Evolutionary conservation across 345 rosid genomes (phyloP).

Genomic region (Excoecaria cochinchinensis): DNA sequence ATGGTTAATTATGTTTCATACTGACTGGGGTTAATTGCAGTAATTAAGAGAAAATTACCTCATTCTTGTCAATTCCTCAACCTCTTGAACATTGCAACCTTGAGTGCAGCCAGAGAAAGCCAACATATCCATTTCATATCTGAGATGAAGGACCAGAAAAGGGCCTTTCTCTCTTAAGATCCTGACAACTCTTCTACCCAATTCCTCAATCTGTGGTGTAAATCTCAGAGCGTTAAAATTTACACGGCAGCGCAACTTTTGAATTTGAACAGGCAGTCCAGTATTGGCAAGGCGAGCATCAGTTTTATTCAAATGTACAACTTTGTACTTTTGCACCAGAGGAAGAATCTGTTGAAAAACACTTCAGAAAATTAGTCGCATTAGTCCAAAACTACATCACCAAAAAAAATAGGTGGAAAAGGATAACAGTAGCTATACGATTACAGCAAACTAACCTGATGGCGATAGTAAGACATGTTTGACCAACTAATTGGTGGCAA

Average conservation of each 20-base stretch:
- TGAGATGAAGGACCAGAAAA: constrained; percentile 84
- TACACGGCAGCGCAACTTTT: constrained; percentile 86
- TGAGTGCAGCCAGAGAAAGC: constrained; percentile 96
- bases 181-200: constrained; percentile 67
- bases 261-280: constrained; percentile 71
- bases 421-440: background rate
- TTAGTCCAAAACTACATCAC: constrained; percentile 2
- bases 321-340: constrained; percentile 72
- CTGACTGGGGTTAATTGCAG: background rate
- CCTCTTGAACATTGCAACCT: constrained; percentile 78
- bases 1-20: constrained; percentile 4
- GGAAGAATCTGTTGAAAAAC: constrained; percentile 77
- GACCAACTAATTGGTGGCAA: constrained; percentile 97
- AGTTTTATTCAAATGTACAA: constrained; percentile 79
- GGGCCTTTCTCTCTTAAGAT: constrained; percentile 83
- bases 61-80: constrained; percentile 79
- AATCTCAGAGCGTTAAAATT: constrained; percentile 80
- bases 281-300: constrained; percentile 94
- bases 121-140: constrained; percentile 98
- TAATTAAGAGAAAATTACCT: constrained; percentile 44
- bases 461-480: constrained; percentile 68
- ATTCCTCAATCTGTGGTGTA: constrained; percentile 74
- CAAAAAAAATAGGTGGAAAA: background rate
- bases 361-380: constrained; percentile 17
- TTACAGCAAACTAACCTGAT: constrained; percentile 50